Conservation (phyloP, 495 filamentous ascomycete species). For the Pyronema domesticum region DNA sequence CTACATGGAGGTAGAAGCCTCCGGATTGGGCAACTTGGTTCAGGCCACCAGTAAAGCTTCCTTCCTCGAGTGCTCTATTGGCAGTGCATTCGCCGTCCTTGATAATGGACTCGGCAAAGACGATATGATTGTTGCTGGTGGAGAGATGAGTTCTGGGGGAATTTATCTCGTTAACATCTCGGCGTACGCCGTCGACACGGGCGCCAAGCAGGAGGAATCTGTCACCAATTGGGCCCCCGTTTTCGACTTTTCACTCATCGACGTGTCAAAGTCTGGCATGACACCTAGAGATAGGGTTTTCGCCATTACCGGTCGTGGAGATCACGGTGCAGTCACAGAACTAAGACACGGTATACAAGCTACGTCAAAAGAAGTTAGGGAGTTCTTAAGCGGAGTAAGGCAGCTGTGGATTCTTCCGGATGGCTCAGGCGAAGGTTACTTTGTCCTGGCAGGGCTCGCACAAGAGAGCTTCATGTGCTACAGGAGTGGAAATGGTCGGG, state of each 20-base stretch:
- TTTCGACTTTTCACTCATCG: slow-evolving; percentile 41
- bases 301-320: slow-evolving; percentile 39
- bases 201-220: slow-evolving; percentile 35
- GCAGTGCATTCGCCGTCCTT: slow-evolving; percentile 46
- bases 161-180: slow-evolving; percentile 44
- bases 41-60: slow-evolving; percentile 37
- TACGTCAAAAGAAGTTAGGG: slow-evolving; percentile 27
- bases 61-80: slow-evolving; percentile 42
- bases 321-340: slow-evolving; percentile 47
- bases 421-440: slow-evolving; percentile 17
- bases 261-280: slow-evolving; percentile 14
- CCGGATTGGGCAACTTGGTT: slow-evolving; percentile 25
- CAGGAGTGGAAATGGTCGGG: slow-evolving; percentile 10
- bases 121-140: slow-evolving; percentile 63
- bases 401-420: slow-evolving; percentile 22
- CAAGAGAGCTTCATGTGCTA: slow-evolving; percentile 21
- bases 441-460: slow-evolving; percentile 17
- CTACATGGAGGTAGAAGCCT: slow-evolving; percentile 43
- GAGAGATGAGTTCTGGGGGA: slow-evolving; percentile 64
- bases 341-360: slow-evolving; percentile 55
- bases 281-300: slow-evolving; percentile 34
- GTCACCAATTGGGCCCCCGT: slow-evolving; percentile 73
- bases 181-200: slow-evolving; percentile 21
- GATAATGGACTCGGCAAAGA: slow-evolving; percentile 33
- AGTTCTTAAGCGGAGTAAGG: slow-evolving; percentile 21